A percentile compares a stretch with the other conserved stretches of the same genome.
Evolutionary conservation across 2,329 filamentous ascomycete genomes (phyloP).

Genomic region (Fusarium pseudonygamai): DNA sequence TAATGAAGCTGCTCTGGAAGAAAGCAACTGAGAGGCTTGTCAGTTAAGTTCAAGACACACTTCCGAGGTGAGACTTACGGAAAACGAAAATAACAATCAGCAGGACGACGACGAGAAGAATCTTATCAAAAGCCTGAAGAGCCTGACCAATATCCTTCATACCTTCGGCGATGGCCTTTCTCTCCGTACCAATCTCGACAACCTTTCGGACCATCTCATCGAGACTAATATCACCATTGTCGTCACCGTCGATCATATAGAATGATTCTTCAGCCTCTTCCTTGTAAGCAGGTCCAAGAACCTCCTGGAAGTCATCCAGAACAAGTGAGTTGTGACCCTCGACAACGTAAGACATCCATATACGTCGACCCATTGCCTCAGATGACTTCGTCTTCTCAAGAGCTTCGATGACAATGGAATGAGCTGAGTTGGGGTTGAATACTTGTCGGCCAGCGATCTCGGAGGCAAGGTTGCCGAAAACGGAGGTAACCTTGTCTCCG

Average conservation of each 20-base stretch:
- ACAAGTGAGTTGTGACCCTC: constrained; percentile 85
- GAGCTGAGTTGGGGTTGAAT: constrained; percentile 90
- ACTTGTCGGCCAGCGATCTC: constrained; percentile 96
- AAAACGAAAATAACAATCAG: constrained; percentile 87
- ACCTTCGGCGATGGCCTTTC: constrained; percentile 88
- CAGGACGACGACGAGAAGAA: constrained; percentile 83
- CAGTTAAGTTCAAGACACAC: constrained; percentile 3
- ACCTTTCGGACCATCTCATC: constrained; percentile 95
- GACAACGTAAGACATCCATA: constrained; percentile 98
- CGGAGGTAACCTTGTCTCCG: constrained; percentile 92
- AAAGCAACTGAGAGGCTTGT: constrained; percentile 71
- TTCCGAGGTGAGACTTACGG: constrained; percentile 56
- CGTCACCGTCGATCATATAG: constrained; percentile 80
- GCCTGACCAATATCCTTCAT: constrained; percentile 99
- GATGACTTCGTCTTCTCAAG: constrained; percentile 85
- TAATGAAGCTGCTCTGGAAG: constrained; percentile 85
- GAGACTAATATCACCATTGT: constrained; percentile 92
- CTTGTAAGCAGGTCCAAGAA: constrained; percentile 79
- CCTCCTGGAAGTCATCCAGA: constrained; percentile 84
- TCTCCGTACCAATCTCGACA: constrained; percentile 82
- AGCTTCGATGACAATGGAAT: constrained; percentile 89
- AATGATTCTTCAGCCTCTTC: constrained; percentile 90
- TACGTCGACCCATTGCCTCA: constrained; percentile 90
- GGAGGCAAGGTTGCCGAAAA: constrained; percentile 90
- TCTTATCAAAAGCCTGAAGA: constrained; percentile 87